Base-by-base conservation (phyloP, 1,284 basidiomycete genomes). In the Cutaneotrichosporon dermatis region DNA sequence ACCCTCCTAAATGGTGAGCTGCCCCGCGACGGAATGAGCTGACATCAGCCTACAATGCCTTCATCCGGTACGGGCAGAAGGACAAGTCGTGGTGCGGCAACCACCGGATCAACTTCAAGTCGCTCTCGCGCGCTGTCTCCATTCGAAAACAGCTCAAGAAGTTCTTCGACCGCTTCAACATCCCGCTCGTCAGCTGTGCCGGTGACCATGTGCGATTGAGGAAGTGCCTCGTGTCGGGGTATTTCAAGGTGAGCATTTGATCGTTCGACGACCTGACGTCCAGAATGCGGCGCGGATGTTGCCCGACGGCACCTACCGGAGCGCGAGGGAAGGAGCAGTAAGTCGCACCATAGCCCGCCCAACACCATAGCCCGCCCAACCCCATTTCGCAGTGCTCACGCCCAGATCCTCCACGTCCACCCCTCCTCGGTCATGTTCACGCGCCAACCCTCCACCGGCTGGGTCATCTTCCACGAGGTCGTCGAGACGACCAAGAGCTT, bases 381-480 rank as follows among this genome's bases (percentile, higher is more conserved):
- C 6, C n/a, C 12, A n/a, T 25, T 25, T 25, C 25, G 25, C 25
- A 10, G 13, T 35, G 50, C 51, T 58, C 54, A 50, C 49, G 12
- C 49, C 12, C 68, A 95, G 92, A 80, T 85, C 15, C 78, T 98
- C 15, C 86, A 92, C 78, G 89, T 91, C 2, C 95, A 99, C 74
- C 96, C 95, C 0, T 91, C 87, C 10, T 97, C 93, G 2, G 91
- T 97, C 9, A 80, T 98, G 59, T 99, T 99, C 73, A 96, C 92
- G 2, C 82, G 96, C 42, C 91, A 89, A 68, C 89, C 95, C 2
- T 82, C 85, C 13, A 88, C 88, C 0, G 90, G 90, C 9, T 99
- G 92, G 90, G 90, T 98, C 6, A 82, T 99, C 25, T 99, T 88
- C 72, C 92, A 96, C 72, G 94, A 99, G 74, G 88, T 98, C 77